phyloP scores from a whole-genome alignment of 2,329 filamentous ascomycete species.

The Colletotrichum phormii region DNA sequence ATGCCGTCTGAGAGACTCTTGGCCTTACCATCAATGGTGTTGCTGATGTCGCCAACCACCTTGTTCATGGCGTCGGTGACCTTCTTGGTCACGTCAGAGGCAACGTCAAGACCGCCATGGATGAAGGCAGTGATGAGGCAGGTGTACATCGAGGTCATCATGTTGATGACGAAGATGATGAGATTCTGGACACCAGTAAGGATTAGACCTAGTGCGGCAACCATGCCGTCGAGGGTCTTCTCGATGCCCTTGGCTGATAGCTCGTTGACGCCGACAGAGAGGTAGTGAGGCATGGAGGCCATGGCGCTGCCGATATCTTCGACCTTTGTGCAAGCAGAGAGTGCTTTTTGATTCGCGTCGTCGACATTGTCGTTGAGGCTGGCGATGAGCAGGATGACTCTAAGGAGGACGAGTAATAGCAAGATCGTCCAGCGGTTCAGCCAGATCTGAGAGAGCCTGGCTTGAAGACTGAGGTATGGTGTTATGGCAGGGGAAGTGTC shows the following conservation, averaged over 20 bases:
- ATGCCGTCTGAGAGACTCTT: conserved; percentile 60
- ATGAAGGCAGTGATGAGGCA: conserved; percentile 90
- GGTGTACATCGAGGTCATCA: conserved; percentile 89
- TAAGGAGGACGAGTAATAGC: conserved; percentile 84
- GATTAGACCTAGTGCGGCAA: conserved; percentile 81
- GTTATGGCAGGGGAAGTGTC: conserved; percentile 79
- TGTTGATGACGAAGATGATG: conserved; percentile 91
- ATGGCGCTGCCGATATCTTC: conserved; percentile 94
- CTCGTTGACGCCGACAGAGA: conserved; percentile 88
- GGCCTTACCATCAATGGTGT: conserved; percentile 68
- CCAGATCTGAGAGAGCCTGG: conserved; percentile 95
- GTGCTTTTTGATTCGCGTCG: conserved; percentile 82
- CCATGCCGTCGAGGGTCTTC: conserved; percentile 82
- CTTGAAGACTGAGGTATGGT: conserved; percentile 90
- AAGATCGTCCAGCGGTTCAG: conserved; percentile 97
- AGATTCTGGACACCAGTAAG: conserved; percentile 88
- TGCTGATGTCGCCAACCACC: conserved; percentile 67
- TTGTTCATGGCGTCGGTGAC: conserved; percentile 61
- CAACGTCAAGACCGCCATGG: conserved; percentile 80
- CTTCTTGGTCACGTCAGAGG: conserved; percentile 63
- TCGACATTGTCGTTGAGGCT: conserved; percentile 79
- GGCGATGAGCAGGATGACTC: conserved; percentile 81
- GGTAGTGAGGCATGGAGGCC: conserved; percentile 98
- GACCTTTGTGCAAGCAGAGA: conserved; percentile 90
- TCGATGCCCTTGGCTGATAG: conserved; percentile 85